These are phyloP conservation scores for Saccharomyces hybrid DNA, from an alignment of 1,139 yeast species.

Conservation along the genomic window DNA sequence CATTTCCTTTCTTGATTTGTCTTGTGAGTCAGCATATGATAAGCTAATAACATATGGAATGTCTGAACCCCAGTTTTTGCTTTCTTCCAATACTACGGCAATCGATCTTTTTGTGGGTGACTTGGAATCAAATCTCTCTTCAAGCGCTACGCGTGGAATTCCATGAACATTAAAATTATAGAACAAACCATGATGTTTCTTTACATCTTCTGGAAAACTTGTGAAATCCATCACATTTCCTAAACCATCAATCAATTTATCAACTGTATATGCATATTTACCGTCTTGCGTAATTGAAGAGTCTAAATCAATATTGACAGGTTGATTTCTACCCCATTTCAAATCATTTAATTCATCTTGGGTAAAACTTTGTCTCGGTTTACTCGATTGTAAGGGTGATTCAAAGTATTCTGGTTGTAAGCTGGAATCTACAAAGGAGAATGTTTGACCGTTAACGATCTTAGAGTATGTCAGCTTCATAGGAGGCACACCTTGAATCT, in stretches of 20 bases:
- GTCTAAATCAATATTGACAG: conserved; percentile 44
- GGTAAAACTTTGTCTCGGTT: conserved; percentile 20
- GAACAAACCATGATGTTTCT: conserved; percentile 39
- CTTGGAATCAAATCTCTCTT: conserved; percentile 33
- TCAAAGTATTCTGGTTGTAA: conserved; percentile 41
- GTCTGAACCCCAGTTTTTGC: conserved; percentile 15
- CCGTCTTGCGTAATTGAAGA: conserved; percentile 48
- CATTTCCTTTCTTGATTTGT: conserved; percentile 27
- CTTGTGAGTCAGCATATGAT: conserved; percentile 33
- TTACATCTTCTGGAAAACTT: conserved; percentile 23
- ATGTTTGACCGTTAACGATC: conserved; percentile 43
- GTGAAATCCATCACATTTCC: conserved; percentile 61
- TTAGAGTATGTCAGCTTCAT: conserved; percentile 54
- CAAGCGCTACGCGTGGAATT: conserved; percentile 44
- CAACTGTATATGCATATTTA: conserved; percentile 54
- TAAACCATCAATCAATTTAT: conserved; percentile 62
- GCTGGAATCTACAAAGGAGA: conserved; percentile 39
- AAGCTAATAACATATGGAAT: conserved; percentile 34
- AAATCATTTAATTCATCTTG: conserved; percentile 35
- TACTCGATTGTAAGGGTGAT: conserved; percentile 30
- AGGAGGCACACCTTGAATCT: conserved; percentile 70
- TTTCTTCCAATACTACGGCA: conserved; percentile 30
- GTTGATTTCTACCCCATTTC: conserved; percentile 45
- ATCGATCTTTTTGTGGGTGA: conserved; percentile 40
- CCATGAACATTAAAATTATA: conserved; percentile 57